Percentiles rank a stretch among this genome's conserved stretches.
Evolutionary conservation across 495 filamentous ascomycete genomes (phyloP).

Genomic region (Lindgomyces ingoldianus): DNA sequence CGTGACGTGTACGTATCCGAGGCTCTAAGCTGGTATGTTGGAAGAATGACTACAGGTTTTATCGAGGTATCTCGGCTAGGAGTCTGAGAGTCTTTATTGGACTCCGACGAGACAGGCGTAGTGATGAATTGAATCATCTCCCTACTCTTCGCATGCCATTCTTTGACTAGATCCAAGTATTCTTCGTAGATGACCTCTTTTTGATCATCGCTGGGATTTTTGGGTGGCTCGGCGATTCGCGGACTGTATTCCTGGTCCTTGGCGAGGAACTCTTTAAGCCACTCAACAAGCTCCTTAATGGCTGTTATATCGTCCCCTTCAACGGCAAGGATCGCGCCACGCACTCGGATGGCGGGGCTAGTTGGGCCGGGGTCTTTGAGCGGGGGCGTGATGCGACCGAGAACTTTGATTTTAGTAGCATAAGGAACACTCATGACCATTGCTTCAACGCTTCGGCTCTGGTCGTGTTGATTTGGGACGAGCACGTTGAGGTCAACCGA

Average conservation of each 20-base stretch:
- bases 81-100: no score
- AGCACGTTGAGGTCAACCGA: conserved; percentile 31
- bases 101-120: conserved; percentile 12
- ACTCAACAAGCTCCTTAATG: conserved; percentile 57
- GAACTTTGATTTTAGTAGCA: conserved; percentile 67
- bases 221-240: conserved; percentile 53
- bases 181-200: conserved; percentile 48
- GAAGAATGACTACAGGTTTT: conserved; percentile 69
- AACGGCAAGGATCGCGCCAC: conserved; percentile 79
- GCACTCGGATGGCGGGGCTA: conserved; percentile 49
- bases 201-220: conserved; percentile 43
- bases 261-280: conserved; percentile 62
- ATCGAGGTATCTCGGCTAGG: not conserved
- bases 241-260: conserved; percentile 61
- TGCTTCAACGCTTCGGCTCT: conserved; percentile 57
- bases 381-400: conserved; percentile 68
- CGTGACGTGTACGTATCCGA: conserved; percentile 71
- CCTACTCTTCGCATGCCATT: conserved; percentile 70
- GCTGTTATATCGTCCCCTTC: conserved; percentile 67
- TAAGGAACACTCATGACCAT: conserved; percentile 74
- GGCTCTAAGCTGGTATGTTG: conserved; percentile 73
- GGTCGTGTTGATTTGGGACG: conserved; percentile 23
- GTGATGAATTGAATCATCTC: conserved; percentile 68
- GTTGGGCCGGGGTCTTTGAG: conserved; percentile 52
- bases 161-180: conserved; percentile 68